Percentiles rank a stretch among this genome's conserved stretches.
Evolutionary conservation across 2,329 filamentous ascomycete genomes (phyloP).

Genomic region (Epichloe aotearoae): DNA sequence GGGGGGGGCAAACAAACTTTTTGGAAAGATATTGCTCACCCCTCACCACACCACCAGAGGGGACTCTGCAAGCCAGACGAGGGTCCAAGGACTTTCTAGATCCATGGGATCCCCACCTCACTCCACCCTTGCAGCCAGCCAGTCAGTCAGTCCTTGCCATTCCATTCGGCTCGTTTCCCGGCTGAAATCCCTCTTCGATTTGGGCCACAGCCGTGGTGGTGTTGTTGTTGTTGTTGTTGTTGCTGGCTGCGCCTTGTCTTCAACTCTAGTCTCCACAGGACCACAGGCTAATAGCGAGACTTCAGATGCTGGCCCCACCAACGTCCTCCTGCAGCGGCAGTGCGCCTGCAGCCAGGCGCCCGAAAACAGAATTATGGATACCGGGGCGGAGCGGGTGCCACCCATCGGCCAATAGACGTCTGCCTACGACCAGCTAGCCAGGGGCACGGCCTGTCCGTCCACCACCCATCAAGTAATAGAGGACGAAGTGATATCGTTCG

Average conservation of each 20-base stretch:
- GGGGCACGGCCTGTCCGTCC: background rate
- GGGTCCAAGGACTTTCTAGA: background rate
- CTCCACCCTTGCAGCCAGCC: background rate
- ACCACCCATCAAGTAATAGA: background rate
- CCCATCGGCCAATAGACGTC: background rate
- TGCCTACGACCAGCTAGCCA: background rate
- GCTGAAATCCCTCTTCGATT: background rate
- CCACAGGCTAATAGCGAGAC: background rate
- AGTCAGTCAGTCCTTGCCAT: background rate
- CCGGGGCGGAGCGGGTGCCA: background rate
- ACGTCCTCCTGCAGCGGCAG: background rate
- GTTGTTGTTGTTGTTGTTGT: background rate
- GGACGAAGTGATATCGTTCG: no score
- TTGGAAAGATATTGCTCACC: background rate
- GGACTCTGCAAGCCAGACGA: no score
- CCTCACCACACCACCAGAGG: background rate
- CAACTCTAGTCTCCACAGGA: background rate
- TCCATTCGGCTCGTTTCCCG: constrained; percentile 1
- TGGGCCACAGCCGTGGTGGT: background rate
- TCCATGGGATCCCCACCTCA: background rate
- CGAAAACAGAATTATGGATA: background rate
- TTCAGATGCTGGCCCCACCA: background rate
- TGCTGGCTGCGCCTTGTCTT: background rate
- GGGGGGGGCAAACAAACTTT: constrained; percentile 1
- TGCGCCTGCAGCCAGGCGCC: background rate